Conservation (phyloP, 2,329 filamentous ascomycete genomes). For the Fusarium mundagurra region DNA sequence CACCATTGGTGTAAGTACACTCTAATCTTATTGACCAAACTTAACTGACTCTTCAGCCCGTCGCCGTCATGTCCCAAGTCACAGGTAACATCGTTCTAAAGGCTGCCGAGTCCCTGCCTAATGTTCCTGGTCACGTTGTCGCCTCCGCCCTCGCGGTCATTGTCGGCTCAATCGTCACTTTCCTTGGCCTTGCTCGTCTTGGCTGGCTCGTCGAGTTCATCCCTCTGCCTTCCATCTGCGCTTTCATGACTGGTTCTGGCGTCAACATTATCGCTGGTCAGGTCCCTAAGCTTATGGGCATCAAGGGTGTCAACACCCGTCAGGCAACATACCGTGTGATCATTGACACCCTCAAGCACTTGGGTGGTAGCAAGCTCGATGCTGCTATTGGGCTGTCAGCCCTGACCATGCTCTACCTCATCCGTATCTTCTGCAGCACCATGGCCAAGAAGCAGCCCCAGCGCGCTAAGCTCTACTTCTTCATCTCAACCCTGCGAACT, state of each 20-base stretch:
- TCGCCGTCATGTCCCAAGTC: conserved; percentile 63
- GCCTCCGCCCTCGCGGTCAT: conserved; percentile 60
- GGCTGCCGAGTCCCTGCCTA: conserved; percentile 51
- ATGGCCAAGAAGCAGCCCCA: conserved; percentile 74
- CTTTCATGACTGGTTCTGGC: conserved; percentile 65
- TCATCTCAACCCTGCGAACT: conserved; percentile 79
- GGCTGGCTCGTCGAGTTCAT: conserved; percentile 67
- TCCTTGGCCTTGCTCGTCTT: conserved; percentile 59
- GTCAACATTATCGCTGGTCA: conserved; percentile 62
- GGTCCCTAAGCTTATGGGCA: conserved; percentile 61
- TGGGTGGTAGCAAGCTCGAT: conserved; percentile 66
- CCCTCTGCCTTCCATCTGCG: conserved; percentile 61
- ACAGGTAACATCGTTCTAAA: conserved; percentile 59
- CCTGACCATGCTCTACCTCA: conserved; percentile 72
- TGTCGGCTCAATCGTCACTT: conserved; percentile 59
- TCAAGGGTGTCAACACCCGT: conserved; percentile 60
- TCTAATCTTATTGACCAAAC: not conserved
- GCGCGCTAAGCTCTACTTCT: conserved; percentile 78
- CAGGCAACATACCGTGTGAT: conserved; percentile 60
- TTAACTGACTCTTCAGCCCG: conserved; percentile 54
- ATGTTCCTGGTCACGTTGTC: conserved; percentile 54
- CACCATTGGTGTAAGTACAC: conserved; percentile 77
- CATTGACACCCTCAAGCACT: conserved; percentile 59
- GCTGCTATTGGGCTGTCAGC: conserved; percentile 79
- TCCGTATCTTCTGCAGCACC: conserved; percentile 69